Evolutionary conservation across 768 basidiomycete species (phyloP).

Genomic region (Cystoderma amianthinum): DNA sequence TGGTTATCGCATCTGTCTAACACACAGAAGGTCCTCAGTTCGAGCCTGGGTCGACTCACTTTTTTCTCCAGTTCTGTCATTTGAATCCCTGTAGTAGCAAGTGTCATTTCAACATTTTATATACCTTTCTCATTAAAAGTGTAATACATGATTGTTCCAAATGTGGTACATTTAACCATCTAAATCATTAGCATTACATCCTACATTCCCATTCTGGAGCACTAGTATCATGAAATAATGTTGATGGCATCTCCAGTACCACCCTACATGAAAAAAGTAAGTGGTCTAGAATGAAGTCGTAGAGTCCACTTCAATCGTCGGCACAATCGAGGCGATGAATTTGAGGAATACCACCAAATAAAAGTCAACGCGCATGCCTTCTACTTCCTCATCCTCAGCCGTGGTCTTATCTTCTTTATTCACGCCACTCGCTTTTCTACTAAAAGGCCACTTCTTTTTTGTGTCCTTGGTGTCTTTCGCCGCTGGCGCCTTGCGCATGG

Average conservation of each 20-base stretch:
- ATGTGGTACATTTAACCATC: too few relatives aligned
- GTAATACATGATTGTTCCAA: too few relatives aligned
- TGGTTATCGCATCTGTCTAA: conserved; percentile 84
- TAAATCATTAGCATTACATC: conserved; percentile 1
- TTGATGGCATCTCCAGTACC: neutral
- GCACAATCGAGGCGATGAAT: conserved; percentile 96
- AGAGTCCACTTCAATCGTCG: conserved; percentile 97
- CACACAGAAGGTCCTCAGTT: conserved; percentile 17
- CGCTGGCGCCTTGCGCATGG: conserved; percentile 42
- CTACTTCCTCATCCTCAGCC: conserved; percentile 55
- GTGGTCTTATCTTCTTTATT: conserved; percentile 36
- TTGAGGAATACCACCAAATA: conserved; percentile 98
- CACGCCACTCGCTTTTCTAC: conserved; percentile 63
- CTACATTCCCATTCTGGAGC: neutral
- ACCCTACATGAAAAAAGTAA: neutral
- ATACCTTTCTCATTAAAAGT: too few relatives aligned
- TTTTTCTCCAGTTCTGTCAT: too few relatives aligned
- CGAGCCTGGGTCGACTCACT: neutral
- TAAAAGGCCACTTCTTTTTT: conserved; percentile 84
- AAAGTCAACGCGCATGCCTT: conserved; percentile 96
- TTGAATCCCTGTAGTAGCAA: too few relatives aligned
- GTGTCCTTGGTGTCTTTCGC: conserved; percentile 38
- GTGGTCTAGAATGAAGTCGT: conserved; percentile 60
- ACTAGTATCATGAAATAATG: neutral
- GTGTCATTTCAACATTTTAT: too few relatives aligned